A percentile compares a stretch with the other conserved stretches of the same genome.
These are phyloP conservation scores for Acanthochlamys bracteata DNA, from an alignment of 106 monocot species.

Conservation along the genomic window DNA sequence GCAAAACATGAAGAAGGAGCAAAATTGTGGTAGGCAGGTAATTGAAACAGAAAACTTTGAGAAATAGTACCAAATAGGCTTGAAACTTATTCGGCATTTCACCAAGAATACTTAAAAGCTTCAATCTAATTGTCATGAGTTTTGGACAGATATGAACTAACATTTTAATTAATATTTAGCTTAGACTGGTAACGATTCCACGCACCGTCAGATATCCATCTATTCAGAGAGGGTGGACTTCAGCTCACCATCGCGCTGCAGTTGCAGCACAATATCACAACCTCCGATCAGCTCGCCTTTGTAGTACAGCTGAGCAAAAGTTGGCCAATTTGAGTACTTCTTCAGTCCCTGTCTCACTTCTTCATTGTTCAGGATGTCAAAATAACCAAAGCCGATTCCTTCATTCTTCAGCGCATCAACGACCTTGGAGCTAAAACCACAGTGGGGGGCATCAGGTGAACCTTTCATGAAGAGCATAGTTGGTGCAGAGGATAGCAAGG, in stretches of 20 bases:
- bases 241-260: constrained; percentile 62
- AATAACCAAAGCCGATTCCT: constrained; percentile 61
- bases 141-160: no score
- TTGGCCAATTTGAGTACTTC: constrained; percentile 88
- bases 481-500: constrained; percentile 42
- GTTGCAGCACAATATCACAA: constrained; percentile 78
- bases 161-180: no score
- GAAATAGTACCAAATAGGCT: no score
- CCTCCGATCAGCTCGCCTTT: constrained; percentile 86
- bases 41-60: no score
- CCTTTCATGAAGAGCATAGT: constrained; percentile 94
- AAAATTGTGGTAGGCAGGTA: no score
- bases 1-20: no score
- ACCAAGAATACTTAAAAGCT: no score
- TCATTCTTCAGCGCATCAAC: constrained; percentile 67
- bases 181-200: no score
- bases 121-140: no score
- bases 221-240: constrained; percentile 65
- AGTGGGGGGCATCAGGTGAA: constrained; percentile 62
- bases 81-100: no score
- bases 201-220: neutral
- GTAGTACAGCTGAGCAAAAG: constrained; percentile 88
- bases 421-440: constrained; percentile 92
- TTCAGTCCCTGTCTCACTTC: constrained; percentile 93
- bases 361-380: constrained; percentile 84